These are phyloP conservation scores for Cydonia oblonga DNA, from an alignment of 331 rosid genomes.

Conservation along the genomic window DNA sequence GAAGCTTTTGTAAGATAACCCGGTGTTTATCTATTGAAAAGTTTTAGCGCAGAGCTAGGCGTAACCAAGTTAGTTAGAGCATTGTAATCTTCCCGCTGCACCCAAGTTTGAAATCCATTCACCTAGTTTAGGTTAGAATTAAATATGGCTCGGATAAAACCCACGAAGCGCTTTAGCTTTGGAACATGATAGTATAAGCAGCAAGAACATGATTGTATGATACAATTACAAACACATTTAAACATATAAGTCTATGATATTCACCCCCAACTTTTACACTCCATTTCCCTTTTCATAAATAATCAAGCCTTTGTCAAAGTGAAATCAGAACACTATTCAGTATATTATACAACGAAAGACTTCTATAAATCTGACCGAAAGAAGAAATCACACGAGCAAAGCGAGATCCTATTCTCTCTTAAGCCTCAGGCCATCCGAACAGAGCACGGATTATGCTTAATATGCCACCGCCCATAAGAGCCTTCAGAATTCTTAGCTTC, in stretches of 20 bases:
- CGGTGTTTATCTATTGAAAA: neutral
- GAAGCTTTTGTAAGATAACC: neutral
- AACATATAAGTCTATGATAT: neutral
- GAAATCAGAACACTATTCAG: neutral
- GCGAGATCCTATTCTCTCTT: conserved; percentile 2
- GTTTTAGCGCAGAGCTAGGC: neutral
- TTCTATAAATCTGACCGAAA: conserved; percentile 6
- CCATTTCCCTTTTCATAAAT: neutral
- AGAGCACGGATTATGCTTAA: conserved; percentile 49
- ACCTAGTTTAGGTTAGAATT: too few relatives aligned
- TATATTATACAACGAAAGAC: neutral
- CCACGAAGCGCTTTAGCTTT: neutral
- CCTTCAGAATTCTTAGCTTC: conserved; percentile 62
- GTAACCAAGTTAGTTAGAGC: too few relatives aligned
- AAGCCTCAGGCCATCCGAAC: conserved; percentile 47
- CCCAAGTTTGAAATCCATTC: too few relatives aligned
- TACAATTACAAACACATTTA: neutral
- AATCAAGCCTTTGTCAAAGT: neutral
- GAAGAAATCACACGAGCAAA: neutral
- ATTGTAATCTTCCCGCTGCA: too few relatives aligned
- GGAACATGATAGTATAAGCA: neutral
- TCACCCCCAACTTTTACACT: neutral
- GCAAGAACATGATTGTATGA: neutral
- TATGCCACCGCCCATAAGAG: conserved; percentile 60
- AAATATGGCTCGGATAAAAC: neutral